Conservation (phyloP, 148 eudicot genomes). For the Persicaria tinctoria region DNA sequence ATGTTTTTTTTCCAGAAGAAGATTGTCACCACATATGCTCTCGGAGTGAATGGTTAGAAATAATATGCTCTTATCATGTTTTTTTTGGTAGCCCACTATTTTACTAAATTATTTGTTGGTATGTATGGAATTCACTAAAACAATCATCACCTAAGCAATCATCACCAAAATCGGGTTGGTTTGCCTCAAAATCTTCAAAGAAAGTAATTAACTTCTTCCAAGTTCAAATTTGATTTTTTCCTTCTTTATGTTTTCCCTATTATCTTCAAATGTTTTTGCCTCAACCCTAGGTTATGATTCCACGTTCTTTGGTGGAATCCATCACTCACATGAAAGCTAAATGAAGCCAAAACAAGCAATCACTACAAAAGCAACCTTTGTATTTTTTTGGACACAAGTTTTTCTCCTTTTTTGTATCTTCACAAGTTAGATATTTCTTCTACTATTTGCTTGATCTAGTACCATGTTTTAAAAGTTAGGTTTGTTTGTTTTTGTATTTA, state of each 20-base stretch:
- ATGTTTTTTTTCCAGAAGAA: neutral
- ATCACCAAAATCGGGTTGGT: neutral
- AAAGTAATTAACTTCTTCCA: neutral
- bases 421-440: neutral
- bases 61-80: neutral
- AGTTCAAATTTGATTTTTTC: neutral
- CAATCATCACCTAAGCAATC: neutral
- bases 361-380: neutral
- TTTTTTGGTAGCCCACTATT: neutral
- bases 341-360: neutral
- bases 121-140: neutral
- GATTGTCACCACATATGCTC: neutral
- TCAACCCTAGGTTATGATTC: no score
- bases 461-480: no score
- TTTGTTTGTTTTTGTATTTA: no score
- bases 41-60: neutral
- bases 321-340: neutral
- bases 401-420: neutral
- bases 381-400: neutral
- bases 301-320: no score
- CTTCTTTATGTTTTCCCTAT: neutral
- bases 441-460: neutral
- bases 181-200: constrained; percentile 4
- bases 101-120: neutral
- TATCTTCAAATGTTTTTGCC: neutral